Base-by-base conservation (phyloP, 2,329 filamentous ascomycete species). In the Talaromyces sp. region DNA sequence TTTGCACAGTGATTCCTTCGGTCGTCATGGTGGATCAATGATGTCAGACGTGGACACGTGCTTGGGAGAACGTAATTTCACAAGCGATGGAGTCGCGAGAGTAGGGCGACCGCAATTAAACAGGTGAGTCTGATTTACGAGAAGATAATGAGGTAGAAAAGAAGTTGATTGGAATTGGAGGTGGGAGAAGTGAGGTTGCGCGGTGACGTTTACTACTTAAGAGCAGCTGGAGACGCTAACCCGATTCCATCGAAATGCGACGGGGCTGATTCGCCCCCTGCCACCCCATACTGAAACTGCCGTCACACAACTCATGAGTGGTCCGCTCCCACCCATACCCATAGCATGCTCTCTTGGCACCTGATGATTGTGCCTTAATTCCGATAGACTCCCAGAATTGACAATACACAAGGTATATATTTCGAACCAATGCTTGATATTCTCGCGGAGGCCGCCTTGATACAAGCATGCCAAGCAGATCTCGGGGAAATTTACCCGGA, bases 161-260 rank as follows among this genome's bases (percentile, higher is more conserved):
- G 47, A 29, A 48, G 46, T 56, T 30, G 47, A 49, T 59, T 56
- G 52, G 54, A 59, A 47, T 58, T 46, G 56, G 33, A 39, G 43
- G 51, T 49, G 43, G 43, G 53, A 55, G 58, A 65, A 51, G 52
- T 66, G 65, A 70, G 63, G 65, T 70, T 65, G 67, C 64, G 63
- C 59, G 56, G 66, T 69, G 65, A 70, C 64, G 68, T 69, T 69
- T 58, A 67, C 63, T 67, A 27, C 24, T 5, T 9, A 65, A 65
- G 59, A 56, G 44, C 40, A 55, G 52, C 51, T 49, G 47, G 60
- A 53, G 59, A 57, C 60, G 57, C 62, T 69, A 64, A 64, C 55
- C 53, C 51, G 48, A 58, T 67, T 49, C 59, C 52, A 58, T 54
- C 46, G 41, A 39, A 37, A 37, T 40, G 45, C 41, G 43, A 44